Base-by-base conservation (phyloP, 768 basidiomycete species). In the Pholiota conissans region DNA sequence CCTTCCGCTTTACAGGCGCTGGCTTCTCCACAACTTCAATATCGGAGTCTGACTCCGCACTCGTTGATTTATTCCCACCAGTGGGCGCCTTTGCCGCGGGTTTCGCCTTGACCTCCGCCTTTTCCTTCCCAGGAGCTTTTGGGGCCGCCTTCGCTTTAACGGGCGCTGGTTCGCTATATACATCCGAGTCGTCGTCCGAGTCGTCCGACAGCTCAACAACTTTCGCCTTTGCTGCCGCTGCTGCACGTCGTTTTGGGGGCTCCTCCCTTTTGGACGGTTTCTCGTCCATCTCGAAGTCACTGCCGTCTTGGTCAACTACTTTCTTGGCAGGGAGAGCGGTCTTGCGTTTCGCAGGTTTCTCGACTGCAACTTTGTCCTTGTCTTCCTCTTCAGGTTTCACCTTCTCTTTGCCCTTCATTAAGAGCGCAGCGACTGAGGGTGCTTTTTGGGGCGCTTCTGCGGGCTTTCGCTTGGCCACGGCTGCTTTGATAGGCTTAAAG, bases 401-500 rank as follows among this genome's bases (percentile, higher is more conserved):
- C 48, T 64, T 61, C 42, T 62, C 66, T 45, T 66, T 65, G n/a
- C 52, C 60, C 24, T 66, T 64, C 40, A 32, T 42, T 11, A 49
- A 16, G n/a, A n/a, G n/a, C 27, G 56, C 60, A 10, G 45, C 37
- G 20, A 45, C 42, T 8, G 42, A 18, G 22, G 42, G 42, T 22
- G 9, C 30, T 48, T 55, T 61, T 61, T 64, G 67, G 27, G 65
- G 47, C 54, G 58, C 70, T 1, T 55, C 57, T 5, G 35, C 46
- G 6, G 75, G 70, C 57, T 80, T 82, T 52, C 76, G 77, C 61
- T 77, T 80, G 46, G 66, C 67, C 14, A 72, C 61, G 16, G 74
- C 62, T 5, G 77, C 75, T 63, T 81, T 80, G 64, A 79, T 74
- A 24, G 79, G 78, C 62, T 74, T 73, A 59, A 81, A 83, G 50